These are phyloP conservation scores for Camellia sinensis DNA, from an alignment of 148 eudicot genomes.

Conservation along the genomic window DNA sequence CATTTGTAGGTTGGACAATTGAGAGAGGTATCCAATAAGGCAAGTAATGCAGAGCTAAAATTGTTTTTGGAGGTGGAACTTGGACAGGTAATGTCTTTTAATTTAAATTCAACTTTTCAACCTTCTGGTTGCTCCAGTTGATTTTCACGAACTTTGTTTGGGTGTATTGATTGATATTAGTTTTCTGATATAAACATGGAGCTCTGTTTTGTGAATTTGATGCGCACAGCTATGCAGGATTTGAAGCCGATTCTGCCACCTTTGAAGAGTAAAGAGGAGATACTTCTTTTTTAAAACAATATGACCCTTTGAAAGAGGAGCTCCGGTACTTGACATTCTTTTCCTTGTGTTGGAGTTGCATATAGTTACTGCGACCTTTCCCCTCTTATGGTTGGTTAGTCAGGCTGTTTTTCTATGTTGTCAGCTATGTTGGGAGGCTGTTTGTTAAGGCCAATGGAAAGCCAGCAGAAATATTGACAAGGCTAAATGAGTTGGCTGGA, in stretches of 20 bases:
- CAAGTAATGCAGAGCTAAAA: slow-evolving; percentile 75
- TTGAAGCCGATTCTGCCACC: slow-evolving; percentile 59
- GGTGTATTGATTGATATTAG: not conserved
- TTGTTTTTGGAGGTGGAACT: slow-evolving; percentile 79
- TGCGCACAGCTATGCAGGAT: slow-evolving; percentile 47
- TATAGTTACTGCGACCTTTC: not conserved
- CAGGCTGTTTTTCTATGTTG: slow-evolving; percentile 14
- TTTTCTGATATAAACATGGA: not conserved
- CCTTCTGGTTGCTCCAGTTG: not conserved
- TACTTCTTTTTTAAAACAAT: slow-evolving; percentile 91
- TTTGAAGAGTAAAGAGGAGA: slow-evolving; percentile 75
- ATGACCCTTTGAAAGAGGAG: slow-evolving; percentile 86
- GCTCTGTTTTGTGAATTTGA: not conserved
- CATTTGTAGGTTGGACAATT: slow-evolving; percentile 72
- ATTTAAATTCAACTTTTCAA: not conserved
- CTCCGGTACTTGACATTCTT: slow-evolving; percentile 48
- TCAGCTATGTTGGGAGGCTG: slow-evolving; percentile 78
- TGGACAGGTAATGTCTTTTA: slow-evolving; percentile 56
- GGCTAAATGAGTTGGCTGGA: slow-evolving; percentile 82
- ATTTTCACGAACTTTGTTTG: too few relatives aligned
- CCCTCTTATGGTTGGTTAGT: not conserved
- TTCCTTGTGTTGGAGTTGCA: not conserved
- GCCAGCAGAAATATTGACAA: slow-evolving; percentile 66
- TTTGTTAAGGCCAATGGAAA: slow-evolving; percentile 67
- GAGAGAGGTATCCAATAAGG: slow-evolving; percentile 73